Evolutionary conservation across 495 filamentous ascomycete genomes (phyloP).

Genomic region (Aspergillus ostianus): DNA sequence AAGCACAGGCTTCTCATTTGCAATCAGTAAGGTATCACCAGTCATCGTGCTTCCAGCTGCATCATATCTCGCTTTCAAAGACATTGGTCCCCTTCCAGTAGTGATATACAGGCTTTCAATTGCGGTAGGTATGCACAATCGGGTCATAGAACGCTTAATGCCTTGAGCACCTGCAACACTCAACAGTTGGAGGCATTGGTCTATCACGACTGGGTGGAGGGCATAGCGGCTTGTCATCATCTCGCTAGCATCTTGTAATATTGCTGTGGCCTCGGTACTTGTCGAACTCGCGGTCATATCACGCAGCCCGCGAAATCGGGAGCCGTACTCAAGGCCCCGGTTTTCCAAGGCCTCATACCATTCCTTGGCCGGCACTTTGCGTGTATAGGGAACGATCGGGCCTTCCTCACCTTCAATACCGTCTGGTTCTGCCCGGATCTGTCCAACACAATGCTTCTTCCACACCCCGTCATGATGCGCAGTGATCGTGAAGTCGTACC

Average conservation of each 20-base stretch:
- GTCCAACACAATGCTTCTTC: constrained; percentile 43
- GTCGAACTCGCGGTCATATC: constrained; percentile 24
- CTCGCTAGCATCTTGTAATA: not conserved
- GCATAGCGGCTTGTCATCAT: constrained; percentile 21
- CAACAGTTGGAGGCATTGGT: constrained; percentile 17
- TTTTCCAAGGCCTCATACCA: constrained; percentile 34
- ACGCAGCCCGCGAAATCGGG: constrained; percentile 25
- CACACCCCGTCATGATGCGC: constrained; percentile 35
- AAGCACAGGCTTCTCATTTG: not conserved
- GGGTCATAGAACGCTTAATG: constrained; percentile 5
- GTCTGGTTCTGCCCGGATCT: constrained; percentile 20
- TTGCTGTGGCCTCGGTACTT: constrained; percentile 8
- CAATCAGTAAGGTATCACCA: not conserved
- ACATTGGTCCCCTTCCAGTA: not conserved
- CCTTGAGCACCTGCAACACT: constrained; percentile 16
- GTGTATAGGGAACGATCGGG: not conserved
- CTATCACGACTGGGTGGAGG: constrained; percentile 21
- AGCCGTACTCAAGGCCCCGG: constrained; percentile 38
- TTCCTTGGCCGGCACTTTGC: constrained; percentile 7
- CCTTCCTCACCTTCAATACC: not conserved
- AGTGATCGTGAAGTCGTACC: constrained; percentile 45
- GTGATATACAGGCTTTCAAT: constrained; percentile 8
- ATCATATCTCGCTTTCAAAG: constrained; percentile 3
- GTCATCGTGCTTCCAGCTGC: not conserved
- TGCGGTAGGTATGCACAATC: constrained; percentile 6